Evolutionary conservation across 352 stramenopile genomes (phyloP).

Genomic region (Plasmopara viticola): DNA sequence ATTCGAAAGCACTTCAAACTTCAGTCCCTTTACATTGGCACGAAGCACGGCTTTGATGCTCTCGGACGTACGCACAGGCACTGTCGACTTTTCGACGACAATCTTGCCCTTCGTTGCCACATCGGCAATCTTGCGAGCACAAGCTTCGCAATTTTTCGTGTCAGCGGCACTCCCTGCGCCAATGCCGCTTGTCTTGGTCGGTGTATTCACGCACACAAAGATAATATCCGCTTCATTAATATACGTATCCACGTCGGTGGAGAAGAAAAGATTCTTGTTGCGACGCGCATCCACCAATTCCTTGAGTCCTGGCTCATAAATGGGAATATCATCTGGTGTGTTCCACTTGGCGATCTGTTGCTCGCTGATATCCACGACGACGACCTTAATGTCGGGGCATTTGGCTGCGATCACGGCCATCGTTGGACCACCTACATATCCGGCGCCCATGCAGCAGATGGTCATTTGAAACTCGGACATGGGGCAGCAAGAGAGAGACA

Average conservation of each 20-base stretch:
- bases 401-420: conserved; percentile 99
- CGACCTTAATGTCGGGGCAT: conserved; percentile 96
- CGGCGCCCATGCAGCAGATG: conserved; percentile 96
- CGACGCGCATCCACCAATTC: conserved; percentile 92
- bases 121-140: conserved; percentile 96
- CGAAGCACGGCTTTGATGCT: conserved; percentile 94
- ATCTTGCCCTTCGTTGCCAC: conserved; percentile 94
- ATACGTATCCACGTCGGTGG: conserved; percentile 94
- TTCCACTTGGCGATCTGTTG: conserved; percentile 99
- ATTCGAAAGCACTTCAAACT: conserved; percentile 98
- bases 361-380: conserved; percentile 95
- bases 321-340: conserved; percentile 89
- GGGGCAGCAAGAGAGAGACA: neutral
- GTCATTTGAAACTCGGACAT: conserved; percentile 71
- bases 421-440: conserved; percentile 98
- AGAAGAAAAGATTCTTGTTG: conserved; percentile 98
- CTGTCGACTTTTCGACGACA: conserved; percentile 99
- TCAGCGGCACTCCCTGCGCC: conserved; percentile 96
- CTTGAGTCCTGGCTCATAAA: conserved; percentile 98
- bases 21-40: conserved; percentile 90
- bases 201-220: conserved; percentile 99
- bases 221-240: conserved; percentile 97
- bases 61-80: conserved; percentile 97
- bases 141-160: conserved; percentile 99
- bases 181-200: conserved; percentile 96